These are phyloP conservation scores for Globisporangium polare DNA, from an alignment of 352 stramenopile genomes.

Conservation along the genomic window DNA sequence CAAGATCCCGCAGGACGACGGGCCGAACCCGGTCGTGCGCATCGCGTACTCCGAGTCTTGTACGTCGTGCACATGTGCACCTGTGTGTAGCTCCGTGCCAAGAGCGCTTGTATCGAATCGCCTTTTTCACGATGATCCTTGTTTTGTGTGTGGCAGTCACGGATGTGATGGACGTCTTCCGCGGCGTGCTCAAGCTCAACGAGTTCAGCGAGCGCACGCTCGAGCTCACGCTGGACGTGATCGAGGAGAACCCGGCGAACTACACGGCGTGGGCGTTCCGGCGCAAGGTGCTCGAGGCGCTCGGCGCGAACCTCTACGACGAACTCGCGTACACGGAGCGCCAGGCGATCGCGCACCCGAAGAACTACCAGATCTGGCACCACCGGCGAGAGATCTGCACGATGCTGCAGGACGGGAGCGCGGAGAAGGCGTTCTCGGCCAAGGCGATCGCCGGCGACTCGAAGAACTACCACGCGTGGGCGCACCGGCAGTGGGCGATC, in stretches of 20 bases:
- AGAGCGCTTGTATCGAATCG: neutral
- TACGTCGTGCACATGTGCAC: constrained; percentile 25
- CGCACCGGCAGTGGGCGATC: constrained; percentile 95
- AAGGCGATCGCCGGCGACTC: constrained; percentile 92
- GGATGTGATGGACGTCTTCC: constrained; percentile 94
- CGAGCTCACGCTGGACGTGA: constrained; percentile 88
- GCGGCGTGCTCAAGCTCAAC: constrained; percentile 87
- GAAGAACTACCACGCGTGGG: constrained; percentile 99
- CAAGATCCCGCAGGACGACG: constrained; percentile 83
- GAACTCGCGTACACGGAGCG: constrained; percentile 75
- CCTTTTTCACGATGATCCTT: neutral
- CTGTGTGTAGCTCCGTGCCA: neutral
- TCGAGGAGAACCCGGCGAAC: constrained; percentile 96
- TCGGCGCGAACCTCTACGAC: constrained; percentile 59
- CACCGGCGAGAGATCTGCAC: constrained; percentile 94
- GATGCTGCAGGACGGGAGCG: constrained; percentile 64
- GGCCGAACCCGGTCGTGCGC: constrained; percentile 69
- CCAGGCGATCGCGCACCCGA: constrained; percentile 93
- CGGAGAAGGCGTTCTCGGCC: constrained; percentile 92
- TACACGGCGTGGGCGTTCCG: constrained; percentile 99
- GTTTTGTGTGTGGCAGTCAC: constrained; percentile 37
- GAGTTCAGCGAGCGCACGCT: constrained; percentile 92
- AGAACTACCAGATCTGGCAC: constrained; percentile 99
- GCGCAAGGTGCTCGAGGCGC: constrained; percentile 83
- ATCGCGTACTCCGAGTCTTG: constrained; percentile 73